Conservation (phyloP, 371 early-diverging fungal species). For the Saksenaea oblongispora region DNA sequence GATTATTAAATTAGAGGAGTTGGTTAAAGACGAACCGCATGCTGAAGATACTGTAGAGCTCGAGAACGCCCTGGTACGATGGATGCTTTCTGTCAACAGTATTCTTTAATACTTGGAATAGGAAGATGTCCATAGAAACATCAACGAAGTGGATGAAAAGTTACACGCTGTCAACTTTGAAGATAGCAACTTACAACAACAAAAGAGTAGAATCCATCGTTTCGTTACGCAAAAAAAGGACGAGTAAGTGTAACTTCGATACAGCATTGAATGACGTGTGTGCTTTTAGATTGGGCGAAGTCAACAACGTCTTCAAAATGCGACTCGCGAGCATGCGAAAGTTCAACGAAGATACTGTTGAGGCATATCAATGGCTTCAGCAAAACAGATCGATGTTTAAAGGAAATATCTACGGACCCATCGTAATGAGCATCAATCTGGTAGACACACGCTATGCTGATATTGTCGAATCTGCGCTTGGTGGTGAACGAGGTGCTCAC, state of each 20-base stretch:
- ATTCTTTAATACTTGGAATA: neutral
- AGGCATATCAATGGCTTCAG: slow-evolving; percentile 67
- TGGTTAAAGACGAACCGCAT: slow-evolving; percentile 29
- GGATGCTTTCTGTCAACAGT: neutral
- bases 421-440: slow-evolving; percentile 66
- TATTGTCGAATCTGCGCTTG: slow-evolving; percentile 62
- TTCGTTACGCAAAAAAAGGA: slow-evolving; percentile 22
- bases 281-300: slow-evolving; percentile 38
- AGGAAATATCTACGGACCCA: slow-evolving; percentile 76
- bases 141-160: slow-evolving; percentile 4
- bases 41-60: slow-evolving; percentile 33
- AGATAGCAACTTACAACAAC: neutral
- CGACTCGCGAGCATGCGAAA: slow-evolving; percentile 46
- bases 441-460: slow-evolving; percentile 62
- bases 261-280: neutral
- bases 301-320: slow-evolving; percentile 58
- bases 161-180: neutral
- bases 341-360: slow-evolving; percentile 50
- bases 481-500: slow-evolving; percentile 33
- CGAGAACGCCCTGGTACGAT: slow-evolving; percentile 40
- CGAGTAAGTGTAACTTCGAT: slow-evolving; percentile 15
- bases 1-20: slow-evolving; percentile 48
- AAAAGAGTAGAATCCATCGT: slow-evolving; percentile 4
- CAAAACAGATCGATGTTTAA: slow-evolving; percentile 63
- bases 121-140: slow-evolving; percentile 13